Percentiles rank a stretch among this genome's conserved stretches.
These are phyloP conservation scores for Aspergillus pseudonomiae DNA, from an alignment of 2,329 filamentous ascomycete genomes.

Conservation along the genomic window DNA sequence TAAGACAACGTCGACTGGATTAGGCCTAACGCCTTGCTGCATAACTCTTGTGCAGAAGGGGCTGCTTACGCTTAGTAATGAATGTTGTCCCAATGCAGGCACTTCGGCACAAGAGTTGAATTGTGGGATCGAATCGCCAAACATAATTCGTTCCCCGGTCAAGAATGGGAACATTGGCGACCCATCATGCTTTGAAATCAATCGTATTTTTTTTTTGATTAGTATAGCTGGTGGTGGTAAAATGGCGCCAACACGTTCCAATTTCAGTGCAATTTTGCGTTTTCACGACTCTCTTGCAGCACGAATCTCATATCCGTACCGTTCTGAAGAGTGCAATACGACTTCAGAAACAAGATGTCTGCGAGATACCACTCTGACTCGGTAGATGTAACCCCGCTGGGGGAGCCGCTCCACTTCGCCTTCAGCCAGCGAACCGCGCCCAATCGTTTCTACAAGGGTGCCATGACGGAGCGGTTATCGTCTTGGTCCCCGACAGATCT, in stretches of 20 bases:
- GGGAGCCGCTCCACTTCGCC: conserved; percentile 51
- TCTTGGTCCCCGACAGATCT: conserved; percentile 61
- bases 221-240: not conserved
- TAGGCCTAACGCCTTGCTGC: too few species aligned
- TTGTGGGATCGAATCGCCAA: not conserved
- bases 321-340: not conserved
- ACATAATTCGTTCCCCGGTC: not conserved
- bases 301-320: not conserved
- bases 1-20: too few species aligned
- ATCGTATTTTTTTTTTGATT: not conserved
- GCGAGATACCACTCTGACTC: conserved; percentile 1
- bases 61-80: too few species aligned
- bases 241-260: not conserved
- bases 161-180: not conserved
- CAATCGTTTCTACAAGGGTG: conserved; percentile 69
- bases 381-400: conserved; percentile 45
- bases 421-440: conserved; percentile 60
- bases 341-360: not conserved
- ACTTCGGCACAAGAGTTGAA: not conserved
- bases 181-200: conserved; percentile 5
- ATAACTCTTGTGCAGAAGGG: too few species aligned
- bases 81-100: not conserved
- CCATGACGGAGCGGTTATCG: conserved; percentile 68
- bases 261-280: not conserved
- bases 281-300: not conserved